Base-by-base conservation (phyloP, 768 basidiomycete genomes). In the Leccinellum albellum region DNA sequence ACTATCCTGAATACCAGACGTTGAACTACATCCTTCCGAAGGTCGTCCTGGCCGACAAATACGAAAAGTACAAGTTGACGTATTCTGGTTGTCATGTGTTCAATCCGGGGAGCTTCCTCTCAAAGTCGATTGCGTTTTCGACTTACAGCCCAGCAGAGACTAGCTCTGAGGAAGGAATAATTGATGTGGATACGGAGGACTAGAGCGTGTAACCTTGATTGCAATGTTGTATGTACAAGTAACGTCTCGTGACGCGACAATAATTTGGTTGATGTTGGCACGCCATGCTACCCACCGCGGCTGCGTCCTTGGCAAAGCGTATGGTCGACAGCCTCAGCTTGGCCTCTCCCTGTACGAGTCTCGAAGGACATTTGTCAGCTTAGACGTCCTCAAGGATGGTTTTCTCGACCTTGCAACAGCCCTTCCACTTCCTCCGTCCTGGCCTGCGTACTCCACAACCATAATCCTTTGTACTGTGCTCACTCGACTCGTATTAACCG, bases 1-100 rank as follows among this genome's bases (percentile, higher is more conserved):
- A 4, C 37, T 21, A 1, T 50, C 26, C 35, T 42, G 32, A 26
- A 20, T 52, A 20, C 24, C 21, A 12, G 8, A 4, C 23, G 23
- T 54, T 71, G 53, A 68, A 48, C 28, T 15, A 31, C 21, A 31
- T 47, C 24, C 3, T 53, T 31, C 40, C 26, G 17, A 59, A 97
- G 94, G 79, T 98, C 20, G 79, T 98, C 31, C 82, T 99, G 13
- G 97, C 97, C 1, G 97, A 99, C 75, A 94, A 89, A 73, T 97
- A 98, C 67, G 95, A 97, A 69, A 84, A 89, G 48, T 99, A 93
- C 71, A 93, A 97, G 65, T 79, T 97, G 61, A 98, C 95, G 1
- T 99, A 99, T 70, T 94, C 95, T 57, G 94, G 94, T 12, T 98
- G 97, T 65, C 97, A 98, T 73, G 97, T 98, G 26, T 94, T 98